Evolutionary conservation across 2,329 filamentous ascomycete genomes (phyloP).

Genomic region (Raffaelea albimanens): DNA sequence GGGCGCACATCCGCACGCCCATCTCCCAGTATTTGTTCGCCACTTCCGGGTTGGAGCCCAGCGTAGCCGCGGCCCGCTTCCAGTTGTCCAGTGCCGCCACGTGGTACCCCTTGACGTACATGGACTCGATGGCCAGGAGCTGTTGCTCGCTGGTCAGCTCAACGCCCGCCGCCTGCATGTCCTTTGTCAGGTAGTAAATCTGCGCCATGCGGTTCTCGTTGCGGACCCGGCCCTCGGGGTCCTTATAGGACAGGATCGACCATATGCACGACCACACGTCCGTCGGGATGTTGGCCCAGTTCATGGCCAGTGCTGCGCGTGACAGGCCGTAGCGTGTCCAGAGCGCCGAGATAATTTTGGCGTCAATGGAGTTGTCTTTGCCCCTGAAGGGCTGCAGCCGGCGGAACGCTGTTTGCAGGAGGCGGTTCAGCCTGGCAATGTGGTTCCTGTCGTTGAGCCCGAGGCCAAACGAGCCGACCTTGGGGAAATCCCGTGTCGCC

Average conservation of each 20-base stretch:
- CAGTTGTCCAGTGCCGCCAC: constrained; percentile 53
- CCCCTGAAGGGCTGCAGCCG: neutral
- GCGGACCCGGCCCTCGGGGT: constrained; percentile 7
- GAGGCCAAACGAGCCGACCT: no score
- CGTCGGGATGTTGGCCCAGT: constrained; percentile 46
- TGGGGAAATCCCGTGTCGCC: constrained; percentile 13
- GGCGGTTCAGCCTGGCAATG: constrained; percentile 4
- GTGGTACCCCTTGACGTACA: constrained; percentile 53
- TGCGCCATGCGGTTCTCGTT: constrained; percentile 51
- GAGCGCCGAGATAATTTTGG: constrained; percentile 19
- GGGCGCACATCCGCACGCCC: constrained; percentile 55
- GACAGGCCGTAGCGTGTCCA: constrained; percentile 43
- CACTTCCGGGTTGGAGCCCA: constrained; percentile 38
- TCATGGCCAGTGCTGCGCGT: constrained; percentile 30
- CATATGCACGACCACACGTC: constrained; percentile 59
- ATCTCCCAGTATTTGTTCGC: constrained; percentile 52
- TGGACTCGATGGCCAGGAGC: constrained; percentile 58
- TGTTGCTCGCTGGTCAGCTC: constrained; percentile 47
- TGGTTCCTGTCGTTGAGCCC: no score
- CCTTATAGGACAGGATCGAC: constrained; percentile 46
- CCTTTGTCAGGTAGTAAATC: constrained; percentile 51
- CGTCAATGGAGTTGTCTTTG: constrained; percentile 7
- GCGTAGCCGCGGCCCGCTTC: constrained; percentile 44
- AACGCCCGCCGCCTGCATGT: constrained; percentile 53
- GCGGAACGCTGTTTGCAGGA: neutral